phyloP scores from a whole-genome alignment of 108 stramenopile species.

The Nitzschia inconspicua region DNA sequence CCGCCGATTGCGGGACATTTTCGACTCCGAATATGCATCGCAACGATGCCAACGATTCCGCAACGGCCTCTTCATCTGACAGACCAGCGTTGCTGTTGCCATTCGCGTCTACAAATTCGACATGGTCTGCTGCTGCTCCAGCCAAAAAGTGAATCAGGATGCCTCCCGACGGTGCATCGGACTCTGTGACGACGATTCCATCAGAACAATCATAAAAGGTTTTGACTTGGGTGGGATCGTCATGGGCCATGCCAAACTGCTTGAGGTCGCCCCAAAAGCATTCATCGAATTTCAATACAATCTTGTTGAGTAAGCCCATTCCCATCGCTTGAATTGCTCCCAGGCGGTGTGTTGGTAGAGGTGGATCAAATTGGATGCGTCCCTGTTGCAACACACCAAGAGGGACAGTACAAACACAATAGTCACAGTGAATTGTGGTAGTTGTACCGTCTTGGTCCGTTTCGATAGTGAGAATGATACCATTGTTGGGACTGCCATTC shows the following conservation, averaged over 20 bases:
- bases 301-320: slow-evolving; percentile 31
- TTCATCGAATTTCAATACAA: slow-evolving; percentile 7
- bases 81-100: not conserved
- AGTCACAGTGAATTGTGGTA: slow-evolving; percentile 1
- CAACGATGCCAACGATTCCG: slow-evolving; percentile 4
- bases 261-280: slow-evolving; percentile 19
- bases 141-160: slow-evolving; percentile 9
- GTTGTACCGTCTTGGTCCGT: not conserved
- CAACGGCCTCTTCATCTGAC: slow-evolving; percentile 7
- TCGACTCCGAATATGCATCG: slow-evolving; percentile 9
- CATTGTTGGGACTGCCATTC: too few relatives aligned
- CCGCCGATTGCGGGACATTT: not conserved
- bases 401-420: slow-evolving; percentile 23
- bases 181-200: not conserved
- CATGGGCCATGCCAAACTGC: slow-evolving; percentile 12
- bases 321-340: slow-evolving; percentile 20
- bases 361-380: slow-evolving; percentile 8
- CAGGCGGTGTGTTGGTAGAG: not conserved
- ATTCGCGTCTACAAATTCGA: not conserved
- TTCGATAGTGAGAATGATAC: not conserved
- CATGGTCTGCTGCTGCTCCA: slow-evolving; percentile 2
- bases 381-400: slow-evolving; percentile 22
- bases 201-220: slow-evolving; percentile 19
- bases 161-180: not conserved
- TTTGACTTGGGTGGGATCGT: slow-evolving; percentile 7